Evolutionary conservation across 352 stramenopile species (phyloP).

Genomic region (Globisporangium viniferum): DNA sequence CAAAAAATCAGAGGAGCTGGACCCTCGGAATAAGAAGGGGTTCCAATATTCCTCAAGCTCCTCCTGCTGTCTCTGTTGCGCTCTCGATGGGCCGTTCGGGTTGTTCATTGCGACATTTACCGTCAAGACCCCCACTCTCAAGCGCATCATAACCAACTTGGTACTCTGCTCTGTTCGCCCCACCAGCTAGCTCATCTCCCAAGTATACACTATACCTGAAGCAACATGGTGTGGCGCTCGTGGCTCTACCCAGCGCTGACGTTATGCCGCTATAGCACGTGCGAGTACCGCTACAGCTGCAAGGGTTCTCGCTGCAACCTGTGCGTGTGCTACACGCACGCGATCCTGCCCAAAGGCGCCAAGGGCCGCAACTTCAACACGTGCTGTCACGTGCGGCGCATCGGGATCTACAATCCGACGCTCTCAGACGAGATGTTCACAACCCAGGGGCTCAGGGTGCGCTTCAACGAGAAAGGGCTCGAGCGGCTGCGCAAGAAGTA

Average conservation of each 20-base stretch:
- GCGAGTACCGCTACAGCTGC: neutral
- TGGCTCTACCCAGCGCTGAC: neutral
- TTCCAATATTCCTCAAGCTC: no score
- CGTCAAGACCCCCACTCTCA: neutral
- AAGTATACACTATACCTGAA: no score
- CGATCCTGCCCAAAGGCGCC: conserved; percentile 4
- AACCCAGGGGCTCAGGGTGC: conserved; percentile 5
- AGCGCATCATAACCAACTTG: no score
- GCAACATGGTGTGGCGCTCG: neutral
- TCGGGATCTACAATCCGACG: neutral
- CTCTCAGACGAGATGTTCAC: conserved; percentile 9
- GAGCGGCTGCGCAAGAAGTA: conserved; percentile 12
- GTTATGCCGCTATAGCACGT: neutral
- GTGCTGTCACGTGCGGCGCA: conserved; percentile 6
- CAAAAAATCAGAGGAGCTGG: no score
- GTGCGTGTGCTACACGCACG: conserved; percentile 6
- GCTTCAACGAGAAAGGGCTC: conserved; percentile 8
- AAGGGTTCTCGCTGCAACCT: neutral
- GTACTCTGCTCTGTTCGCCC: no score
- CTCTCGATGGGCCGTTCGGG: neutral
- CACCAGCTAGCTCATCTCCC: neutral
- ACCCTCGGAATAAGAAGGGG: no score
- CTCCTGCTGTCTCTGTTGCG: no score
- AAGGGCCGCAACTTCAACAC: conserved; percentile 11
- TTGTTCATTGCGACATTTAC: neutral